Percentiles rank a stretch among this genome's conserved stretches.
These are phyloP conservation scores for Aspergillus incahuasiensis DNA, from an alignment of 495 filamentous ascomycete genomes.

Conservation along the genomic window DNA sequence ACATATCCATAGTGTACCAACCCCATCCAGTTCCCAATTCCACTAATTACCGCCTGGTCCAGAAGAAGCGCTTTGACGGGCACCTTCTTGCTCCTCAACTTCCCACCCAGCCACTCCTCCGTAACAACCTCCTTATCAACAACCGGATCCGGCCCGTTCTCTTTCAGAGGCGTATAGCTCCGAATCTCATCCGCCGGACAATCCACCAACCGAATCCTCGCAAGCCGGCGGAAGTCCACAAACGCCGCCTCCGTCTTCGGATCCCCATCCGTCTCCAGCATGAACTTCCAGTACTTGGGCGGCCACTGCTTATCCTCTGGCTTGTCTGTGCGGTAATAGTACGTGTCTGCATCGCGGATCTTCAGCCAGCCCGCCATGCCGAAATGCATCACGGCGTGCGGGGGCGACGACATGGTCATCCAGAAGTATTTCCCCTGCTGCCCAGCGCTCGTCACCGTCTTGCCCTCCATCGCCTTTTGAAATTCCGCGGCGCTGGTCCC, in stretches of 20 bases:
- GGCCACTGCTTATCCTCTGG: slow-evolving; percentile 69
- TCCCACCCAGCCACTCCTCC: slow-evolving; percentile 62
- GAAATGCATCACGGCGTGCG: slow-evolving; percentile 88
- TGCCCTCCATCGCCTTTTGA: slow-evolving; percentile 66
- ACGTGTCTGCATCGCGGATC: slow-evolving; percentile 68
- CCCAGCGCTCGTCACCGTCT: slow-evolving; percentile 66
- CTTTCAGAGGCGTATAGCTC: slow-evolving; percentile 69
- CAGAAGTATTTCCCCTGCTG: slow-evolving; percentile 98
- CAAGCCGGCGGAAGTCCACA: slow-evolving; percentile 73
- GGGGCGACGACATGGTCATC: slow-evolving; percentile 66
- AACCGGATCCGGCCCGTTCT: slow-evolving; percentile 92
- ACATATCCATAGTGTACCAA: slow-evolving; percentile 25
- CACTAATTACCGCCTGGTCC: slow-evolving; percentile 85
- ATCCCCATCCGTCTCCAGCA: slow-evolving; percentile 58
- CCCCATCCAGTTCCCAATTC: slow-evolving; percentile 96
- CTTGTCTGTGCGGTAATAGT: slow-evolving; percentile 70
- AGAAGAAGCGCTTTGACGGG: slow-evolving; percentile 83
- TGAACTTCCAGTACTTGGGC: slow-evolving; percentile 85
- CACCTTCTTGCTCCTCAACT: slow-evolving; percentile 67
- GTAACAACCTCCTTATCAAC: slow-evolving; percentile 73
- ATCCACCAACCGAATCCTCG: slow-evolving; percentile 74
- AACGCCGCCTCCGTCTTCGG: slow-evolving; percentile 71
- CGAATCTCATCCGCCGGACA: slow-evolving; percentile 71
- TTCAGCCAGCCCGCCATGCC: slow-evolving; percentile 90
- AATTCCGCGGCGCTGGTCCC: slow-evolving; percentile 72